These are phyloP conservation scores for Fusarium sp. DNA, from an alignment of 2,329 filamentous ascomycete genomes.

Conservation along the genomic window DNA sequence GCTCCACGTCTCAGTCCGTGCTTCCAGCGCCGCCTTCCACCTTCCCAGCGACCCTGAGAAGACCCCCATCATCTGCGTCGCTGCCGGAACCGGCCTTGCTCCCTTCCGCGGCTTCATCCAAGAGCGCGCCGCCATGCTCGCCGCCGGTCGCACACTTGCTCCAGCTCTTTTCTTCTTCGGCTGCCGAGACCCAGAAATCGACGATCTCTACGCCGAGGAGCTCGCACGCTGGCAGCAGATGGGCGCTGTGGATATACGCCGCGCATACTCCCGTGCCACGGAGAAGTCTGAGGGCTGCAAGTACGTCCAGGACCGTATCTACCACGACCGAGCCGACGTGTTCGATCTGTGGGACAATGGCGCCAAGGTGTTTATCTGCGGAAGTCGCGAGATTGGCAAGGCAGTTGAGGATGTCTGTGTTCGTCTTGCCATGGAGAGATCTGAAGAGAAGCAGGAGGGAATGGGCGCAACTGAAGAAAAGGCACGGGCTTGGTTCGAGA, in stretches of 20 bases:
- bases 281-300: conserved; percentile 61
- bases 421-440: conserved; percentile 52
- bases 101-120: conserved; percentile 74
- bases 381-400: conserved; percentile 65
- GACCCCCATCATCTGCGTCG: conserved; percentile 65
- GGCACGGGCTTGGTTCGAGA: conserved; percentile 62
- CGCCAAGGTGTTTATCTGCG: conserved; percentile 74
- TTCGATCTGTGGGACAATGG: conserved; percentile 56
- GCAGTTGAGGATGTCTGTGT: conserved; percentile 59
- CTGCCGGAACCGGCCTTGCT: conserved; percentile 68
- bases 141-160: conserved; percentile 65
- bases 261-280: conserved; percentile 63
- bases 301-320: conserved; percentile 62
- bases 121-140: conserved; percentile 67
- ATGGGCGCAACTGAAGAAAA: conserved; percentile 52
- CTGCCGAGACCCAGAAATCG: conserved; percentile 66
- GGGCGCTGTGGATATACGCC: conserved; percentile 65
- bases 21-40: conserved; percentile 61
- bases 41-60: conserved; percentile 60
- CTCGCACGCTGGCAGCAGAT: conserved; percentile 68
- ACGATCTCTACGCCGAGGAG: conserved; percentile 71
- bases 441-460: conserved; percentile 46
- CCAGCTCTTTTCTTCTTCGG: conserved; percentile 75
- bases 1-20: conserved; percentile 64
- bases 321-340: conserved; percentile 53